Conservation (phyloP, 225 moss, liverwort and hornwort species). For the Sphagnum contortum region DNA sequence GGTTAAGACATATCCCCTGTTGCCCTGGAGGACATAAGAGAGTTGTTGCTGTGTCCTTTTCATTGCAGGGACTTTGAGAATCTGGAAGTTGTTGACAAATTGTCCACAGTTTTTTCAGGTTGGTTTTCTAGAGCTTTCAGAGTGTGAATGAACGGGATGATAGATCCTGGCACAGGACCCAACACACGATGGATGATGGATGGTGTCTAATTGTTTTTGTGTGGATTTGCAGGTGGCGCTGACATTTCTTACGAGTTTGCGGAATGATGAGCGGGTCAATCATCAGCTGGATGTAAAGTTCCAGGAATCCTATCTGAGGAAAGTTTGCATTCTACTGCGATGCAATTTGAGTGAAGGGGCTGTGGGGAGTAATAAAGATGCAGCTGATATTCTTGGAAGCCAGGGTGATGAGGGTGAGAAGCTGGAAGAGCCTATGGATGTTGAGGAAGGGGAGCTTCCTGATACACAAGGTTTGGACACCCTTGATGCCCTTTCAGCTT, state of each 20-base stretch:
- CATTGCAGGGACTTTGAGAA: too few species aligned
- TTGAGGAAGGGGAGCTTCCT: slow-evolving; percentile 99
- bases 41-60: too few species aligned
- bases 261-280: slow-evolving; percentile 91
- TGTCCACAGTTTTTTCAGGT: too few species aligned
- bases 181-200: too few species aligned
- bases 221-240: slow-evolving; percentile 50
- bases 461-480: slow-evolving; percentile 73
- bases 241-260: slow-evolving; percentile 68
- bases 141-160: too few species aligned
- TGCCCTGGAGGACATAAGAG: too few species aligned
- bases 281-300: slow-evolving; percentile 98
- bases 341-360: slow-evolving; percentile 87
- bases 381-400: slow-evolving; percentile 36
- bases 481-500: neutral
- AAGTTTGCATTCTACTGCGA: slow-evolving; percentile 65
- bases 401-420: slow-evolving; percentile 44
- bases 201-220: too few species aligned
- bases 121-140: too few species aligned
- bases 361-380: slow-evolving; percentile 57
- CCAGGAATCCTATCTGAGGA: slow-evolving; percentile 90
- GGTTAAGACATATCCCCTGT: slow-evolving; percentile 17
- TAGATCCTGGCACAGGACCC: too few species aligned
- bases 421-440: slow-evolving; percentile 61
- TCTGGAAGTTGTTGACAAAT: too few species aligned